Conservation (phyloP, 805 yeast genomes). For the Kodamaea hsintzibuensis region DNA sequence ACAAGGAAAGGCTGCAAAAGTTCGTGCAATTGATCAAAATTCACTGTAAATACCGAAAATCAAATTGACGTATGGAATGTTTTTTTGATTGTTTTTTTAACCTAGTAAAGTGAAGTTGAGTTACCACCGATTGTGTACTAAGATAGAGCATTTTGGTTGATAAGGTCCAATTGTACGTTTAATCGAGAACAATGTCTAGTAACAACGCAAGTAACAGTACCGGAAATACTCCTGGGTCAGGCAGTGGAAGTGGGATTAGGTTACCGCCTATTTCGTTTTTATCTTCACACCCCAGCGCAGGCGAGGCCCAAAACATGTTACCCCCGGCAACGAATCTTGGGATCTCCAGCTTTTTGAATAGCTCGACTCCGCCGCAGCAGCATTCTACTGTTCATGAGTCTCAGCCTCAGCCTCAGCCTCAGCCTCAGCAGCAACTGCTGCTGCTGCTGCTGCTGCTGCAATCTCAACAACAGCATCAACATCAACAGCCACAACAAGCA, state of each 20-base stretch:
- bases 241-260: constrained; percentile 16
- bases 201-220: neutral
- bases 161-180: neutral
- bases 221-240: neutral
- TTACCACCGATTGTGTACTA: neutral
- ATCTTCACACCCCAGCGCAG: constrained; percentile 16
- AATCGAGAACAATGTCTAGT: constrained; percentile 6
- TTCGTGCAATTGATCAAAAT: neutral
- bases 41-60: neutral
- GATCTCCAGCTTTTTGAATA: constrained; percentile 22
- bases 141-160: neutral
- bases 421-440: constrained; percentile 18
- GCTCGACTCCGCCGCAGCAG: constrained; percentile 8
- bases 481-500: constrained; percentile 14
- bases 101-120: neutral
- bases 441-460: constrained; percentile 17
- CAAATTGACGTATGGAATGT: constrained; percentile 2
- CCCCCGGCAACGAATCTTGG: constrained; percentile 23
- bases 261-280: constrained; percentile 33
- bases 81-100: neutral
- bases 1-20: neutral
- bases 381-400: constrained; percentile 3
- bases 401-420: constrained; percentile 1
- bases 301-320: constrained; percentile 10
- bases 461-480: constrained; percentile 2